Conservation (phyloP, 2,329 filamentous ascomycete genomes). For the Cladosporium oxysporum region DNA sequence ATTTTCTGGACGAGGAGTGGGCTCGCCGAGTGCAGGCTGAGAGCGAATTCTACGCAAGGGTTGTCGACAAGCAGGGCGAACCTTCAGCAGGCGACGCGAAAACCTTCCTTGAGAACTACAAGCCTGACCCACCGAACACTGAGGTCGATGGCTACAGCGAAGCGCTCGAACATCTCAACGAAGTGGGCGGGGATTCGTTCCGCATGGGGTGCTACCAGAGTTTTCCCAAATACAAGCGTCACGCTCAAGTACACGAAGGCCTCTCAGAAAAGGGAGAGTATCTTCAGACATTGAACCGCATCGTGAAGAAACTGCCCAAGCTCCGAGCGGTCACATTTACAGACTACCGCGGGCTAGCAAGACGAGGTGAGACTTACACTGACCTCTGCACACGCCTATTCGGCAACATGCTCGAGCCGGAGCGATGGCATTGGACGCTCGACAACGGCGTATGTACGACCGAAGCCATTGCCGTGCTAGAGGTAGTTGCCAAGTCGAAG, state of each 20-base stretch:
- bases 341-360: slow-evolving; percentile 13
- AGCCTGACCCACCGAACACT: not conserved
- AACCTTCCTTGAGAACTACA: not conserved
- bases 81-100: not conserved
- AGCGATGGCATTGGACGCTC: slow-evolving; percentile 11
- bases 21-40: not conserved
- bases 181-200: not conserved
- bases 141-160: not conserved
- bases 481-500: not conserved
- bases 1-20: slow-evolving; percentile 12
- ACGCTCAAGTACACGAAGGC: not conserved
- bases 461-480: not conserved
- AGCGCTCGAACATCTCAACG: not conserved
- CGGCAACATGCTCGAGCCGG: slow-evolving; percentile 13
- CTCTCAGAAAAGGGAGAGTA: not conserved
- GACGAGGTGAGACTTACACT: slow-evolving; percentile 6
- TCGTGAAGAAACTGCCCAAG: not conserved
- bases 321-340: slow-evolving; percentile 10
- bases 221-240: slow-evolving; percentile 6
- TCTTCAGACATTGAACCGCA: not conserved
- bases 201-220: slow-evolving; percentile 13
- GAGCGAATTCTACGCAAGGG: not conserved
- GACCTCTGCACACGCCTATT: slow-evolving; percentile 1
- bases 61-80: not conserved
- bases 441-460: slow-evolving; percentile 7